Evolutionary conservation across 139 green algal species (phyloP).

Genomic region (Astrephomene gubernaculifera): DNA sequence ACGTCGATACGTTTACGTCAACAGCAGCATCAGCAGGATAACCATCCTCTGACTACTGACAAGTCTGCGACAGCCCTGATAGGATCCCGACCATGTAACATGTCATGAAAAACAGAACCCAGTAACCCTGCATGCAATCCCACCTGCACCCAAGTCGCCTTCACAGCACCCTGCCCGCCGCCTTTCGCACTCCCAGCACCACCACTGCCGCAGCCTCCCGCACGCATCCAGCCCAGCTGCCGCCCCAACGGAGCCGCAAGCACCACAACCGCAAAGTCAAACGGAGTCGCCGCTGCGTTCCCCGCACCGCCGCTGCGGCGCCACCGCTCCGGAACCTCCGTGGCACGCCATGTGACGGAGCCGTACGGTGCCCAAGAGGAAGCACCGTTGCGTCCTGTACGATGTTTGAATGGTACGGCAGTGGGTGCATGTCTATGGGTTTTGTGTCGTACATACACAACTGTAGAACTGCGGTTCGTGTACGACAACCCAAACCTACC

Average conservation of each 20-base stretch:
- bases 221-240: constrained; percentile 14
- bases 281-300: neutral
- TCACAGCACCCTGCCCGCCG: neutral
- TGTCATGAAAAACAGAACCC: no score
- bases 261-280: constrained; percentile 21
- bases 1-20: no score
- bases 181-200: neutral
- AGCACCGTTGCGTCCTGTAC: constrained; percentile 2
- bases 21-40: no score
- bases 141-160: neutral
- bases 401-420: no score
- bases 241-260: constrained; percentile 5
- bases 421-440: no score
- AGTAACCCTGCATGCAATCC: neutral
- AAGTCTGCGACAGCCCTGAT: no score
- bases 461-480: no score
- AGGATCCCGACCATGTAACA: no score
- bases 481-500: no score
- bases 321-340: constrained; percentile 9
- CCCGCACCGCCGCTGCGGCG: neutral
- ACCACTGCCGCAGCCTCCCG: neutral
- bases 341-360: neutral
- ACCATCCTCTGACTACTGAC: no score
- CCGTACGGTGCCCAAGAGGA: neutral
- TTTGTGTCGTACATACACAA: no score